A percentile compares a stretch with the other conserved stretches of the same genome.
Evolutionary conservation across 306 rosid species (phyloP).

Genomic region (Casuarina cunninghamiana): DNA sequence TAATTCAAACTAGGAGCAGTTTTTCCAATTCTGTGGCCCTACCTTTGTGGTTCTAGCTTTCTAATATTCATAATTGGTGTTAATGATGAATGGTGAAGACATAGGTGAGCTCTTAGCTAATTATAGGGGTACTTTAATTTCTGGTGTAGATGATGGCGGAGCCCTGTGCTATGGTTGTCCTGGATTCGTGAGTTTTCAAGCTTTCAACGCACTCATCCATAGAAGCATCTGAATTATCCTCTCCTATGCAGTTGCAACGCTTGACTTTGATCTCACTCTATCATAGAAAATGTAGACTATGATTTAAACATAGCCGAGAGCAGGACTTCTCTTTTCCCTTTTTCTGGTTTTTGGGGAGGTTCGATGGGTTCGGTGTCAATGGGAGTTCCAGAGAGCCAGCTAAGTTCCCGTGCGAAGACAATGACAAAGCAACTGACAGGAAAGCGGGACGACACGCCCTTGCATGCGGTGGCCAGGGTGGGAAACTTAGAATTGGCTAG

Average conservation of each 20-base stretch:
- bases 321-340: too few species aligned
- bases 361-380: background rate
- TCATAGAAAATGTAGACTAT: too few species aligned
- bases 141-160: slow-evolving; percentile 26
- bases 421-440: slow-evolving; percentile 68
- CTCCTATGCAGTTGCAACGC: background rate
- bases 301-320: too few species aligned
- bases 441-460: slow-evolving; percentile 51
- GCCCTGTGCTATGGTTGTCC: background rate
- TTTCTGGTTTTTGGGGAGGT: slow-evolving; percentile 10
- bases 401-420: slow-evolving; percentile 26
- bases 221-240: slow-evolving; percentile 30
- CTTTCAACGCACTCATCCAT: slow-evolving; percentile 15
- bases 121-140: slow-evolving; percentile 14
- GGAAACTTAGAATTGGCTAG: slow-evolving; percentile 54
- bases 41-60: slow-evolving; percentile 6
- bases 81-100: background rate
- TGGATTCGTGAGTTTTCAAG: slow-evolving; percentile 14
- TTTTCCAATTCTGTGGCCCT: background rate
- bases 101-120: slow-evolving; percentile 12
- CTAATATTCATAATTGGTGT: background rate
- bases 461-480: slow-evolving; percentile 58
- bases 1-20: background rate
- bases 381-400: slow-evolving; percentile 32
- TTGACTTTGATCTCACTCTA: slow-evolving; percentile 6